Conservation (phyloP, 306 rosid genomes). For the Glycyrrhiza uralensis region DNA sequence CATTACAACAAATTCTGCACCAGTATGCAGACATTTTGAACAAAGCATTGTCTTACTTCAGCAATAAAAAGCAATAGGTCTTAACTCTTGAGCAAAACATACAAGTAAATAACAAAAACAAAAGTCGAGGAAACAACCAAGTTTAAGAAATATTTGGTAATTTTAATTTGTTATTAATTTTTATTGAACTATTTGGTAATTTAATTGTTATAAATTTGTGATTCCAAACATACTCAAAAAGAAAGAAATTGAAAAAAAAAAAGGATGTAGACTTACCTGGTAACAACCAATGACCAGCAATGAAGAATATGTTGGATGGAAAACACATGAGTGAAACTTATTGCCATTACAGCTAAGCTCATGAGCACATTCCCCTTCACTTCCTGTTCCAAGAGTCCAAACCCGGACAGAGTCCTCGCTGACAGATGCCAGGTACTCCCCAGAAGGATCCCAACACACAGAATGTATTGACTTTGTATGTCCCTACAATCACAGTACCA, state of each 20-base stretch:
- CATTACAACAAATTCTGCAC: neutral
- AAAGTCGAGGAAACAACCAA: too few relatives aligned
- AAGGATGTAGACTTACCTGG: slow-evolving; percentile 56
- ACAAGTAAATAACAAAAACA: too few relatives aligned
- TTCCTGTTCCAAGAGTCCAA: slow-evolving; percentile 84
- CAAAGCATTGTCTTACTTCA: too few relatives aligned
- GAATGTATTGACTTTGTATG: slow-evolving; percentile 72
- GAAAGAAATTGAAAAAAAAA: neutral
- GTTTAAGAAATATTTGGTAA: too few relatives aligned
- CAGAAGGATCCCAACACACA: slow-evolving; percentile 91
- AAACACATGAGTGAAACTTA: slow-evolving; percentile 84
- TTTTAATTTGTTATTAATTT: too few relatives aligned
- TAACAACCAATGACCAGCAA: slow-evolving; percentile 90
- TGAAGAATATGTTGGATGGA: slow-evolving; percentile 81
- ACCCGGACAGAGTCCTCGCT: slow-evolving; percentile 97
- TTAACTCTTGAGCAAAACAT: too few relatives aligned
- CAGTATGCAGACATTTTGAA: too few relatives aligned
- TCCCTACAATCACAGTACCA: slow-evolving; percentile 59
- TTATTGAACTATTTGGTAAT: too few relatives aligned
- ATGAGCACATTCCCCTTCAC: slow-evolving; percentile 80
- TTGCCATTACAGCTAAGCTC: slow-evolving; percentile 88
- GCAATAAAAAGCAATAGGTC: too few relatives aligned
- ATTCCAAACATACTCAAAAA: neutral
- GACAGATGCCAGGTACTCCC: slow-evolving; percentile 88
- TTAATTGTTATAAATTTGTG: too few relatives aligned